Percentiles rank a stretch among this genome's conserved stretches.
These are phyloP conservation scores for Trichosporon faecale DNA, from an alignment of 1,284 basidiomycete genomes.

Conservation along the genomic window DNA sequence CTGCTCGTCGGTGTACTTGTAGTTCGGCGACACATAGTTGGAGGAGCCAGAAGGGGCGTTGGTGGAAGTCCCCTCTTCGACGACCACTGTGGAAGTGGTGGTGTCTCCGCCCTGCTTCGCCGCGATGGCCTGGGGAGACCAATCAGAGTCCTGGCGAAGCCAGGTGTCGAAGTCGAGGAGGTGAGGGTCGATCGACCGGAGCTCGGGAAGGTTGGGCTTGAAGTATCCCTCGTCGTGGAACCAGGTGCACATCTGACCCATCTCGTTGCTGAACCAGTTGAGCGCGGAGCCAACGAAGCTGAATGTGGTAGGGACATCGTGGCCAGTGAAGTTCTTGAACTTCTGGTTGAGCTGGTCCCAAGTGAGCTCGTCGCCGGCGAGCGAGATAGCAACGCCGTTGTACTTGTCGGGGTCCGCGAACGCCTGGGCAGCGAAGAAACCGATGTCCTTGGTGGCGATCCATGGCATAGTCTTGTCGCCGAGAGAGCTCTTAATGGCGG, in stretches of 20 bases:
- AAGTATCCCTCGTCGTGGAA: conserved; percentile 22
- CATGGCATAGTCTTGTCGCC: conserved; percentile 28
- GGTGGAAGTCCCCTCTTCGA: background rate
- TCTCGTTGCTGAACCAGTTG: conserved; percentile 5
- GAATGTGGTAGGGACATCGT: conserved; percentile 26
- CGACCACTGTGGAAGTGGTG: background rate
- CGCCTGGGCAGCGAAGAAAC: conserved; percentile 26
- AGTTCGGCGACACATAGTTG: background rate
- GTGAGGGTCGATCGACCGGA: conserved; percentile 17
- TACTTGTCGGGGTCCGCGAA: conserved; percentile 18
- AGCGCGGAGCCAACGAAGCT: conserved; percentile 10
- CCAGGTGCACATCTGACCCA: conserved; percentile 22
- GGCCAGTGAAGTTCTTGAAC: conserved; percentile 22
- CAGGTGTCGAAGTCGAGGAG: conserved; percentile 19
- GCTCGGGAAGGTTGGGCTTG: conserved; percentile 6
- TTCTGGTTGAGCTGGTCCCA: conserved; percentile 25
- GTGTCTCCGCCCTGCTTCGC: background rate
- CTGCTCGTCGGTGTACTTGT: background rate
- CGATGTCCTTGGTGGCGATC: conserved; percentile 30
- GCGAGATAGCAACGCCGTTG: conserved; percentile 20
- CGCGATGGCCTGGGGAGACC: background rate
- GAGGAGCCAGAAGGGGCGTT: background rate
- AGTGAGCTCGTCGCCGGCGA: conserved; percentile 32
- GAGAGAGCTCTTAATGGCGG: conserved; percentile 23
- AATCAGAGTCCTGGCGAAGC: conserved; percentile 1